phyloP scores from a whole-genome alignment of 352 stramenopile species.

The Hyaloperonospora brassicae region DNA sequence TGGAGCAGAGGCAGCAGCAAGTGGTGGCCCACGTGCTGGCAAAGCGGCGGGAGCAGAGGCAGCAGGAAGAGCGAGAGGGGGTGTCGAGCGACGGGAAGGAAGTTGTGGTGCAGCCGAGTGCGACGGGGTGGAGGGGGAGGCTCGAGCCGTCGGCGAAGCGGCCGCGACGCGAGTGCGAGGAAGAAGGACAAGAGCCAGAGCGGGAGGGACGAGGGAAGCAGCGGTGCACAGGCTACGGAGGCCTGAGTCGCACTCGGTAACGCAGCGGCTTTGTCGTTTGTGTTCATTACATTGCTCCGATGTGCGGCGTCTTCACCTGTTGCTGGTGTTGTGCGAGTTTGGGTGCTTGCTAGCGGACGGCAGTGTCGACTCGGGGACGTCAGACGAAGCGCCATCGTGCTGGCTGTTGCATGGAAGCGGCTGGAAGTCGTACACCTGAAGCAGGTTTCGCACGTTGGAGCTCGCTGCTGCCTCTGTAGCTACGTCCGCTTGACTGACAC shows the following conservation, averaged over 20 bases:
- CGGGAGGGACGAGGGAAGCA: slow-evolving; percentile 7
- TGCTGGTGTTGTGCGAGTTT: neutral
- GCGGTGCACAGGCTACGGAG: slow-evolving; percentile 44
- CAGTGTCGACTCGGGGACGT: neutral
- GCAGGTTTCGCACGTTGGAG: slow-evolving; percentile 18
- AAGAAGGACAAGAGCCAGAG: neutral
- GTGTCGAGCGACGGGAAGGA: slow-evolving; percentile 10
- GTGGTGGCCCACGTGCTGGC: slow-evolving; percentile 44
- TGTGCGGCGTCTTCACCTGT: neutral
- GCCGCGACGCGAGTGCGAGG: slow-evolving; percentile 11
- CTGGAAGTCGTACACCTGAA: slow-evolving; percentile 46
- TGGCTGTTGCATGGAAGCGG: slow-evolving; percentile 5
- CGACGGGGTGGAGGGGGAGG: slow-evolving; percentile 56
- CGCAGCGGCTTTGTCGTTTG: neutral
- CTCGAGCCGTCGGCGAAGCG: slow-evolving; percentile 37
- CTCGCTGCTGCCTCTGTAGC: neutral
- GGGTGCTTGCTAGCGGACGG: neutral
- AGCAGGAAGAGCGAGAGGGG: slow-evolving; percentile 20
- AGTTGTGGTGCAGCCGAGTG: slow-evolving; percentile 23
- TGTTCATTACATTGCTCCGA: neutral
- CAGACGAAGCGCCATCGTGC: neutral
- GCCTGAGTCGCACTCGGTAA: slow-evolving; percentile 49
- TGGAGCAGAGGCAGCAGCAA: slow-evolving; percentile 44
- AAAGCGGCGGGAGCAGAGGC: slow-evolving; percentile 28
- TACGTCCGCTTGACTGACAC: slow-evolving; percentile 2